Evolutionary conservation across 306 rosid species (phyloP), one percentile per base, ranked within the genome.

Genomic region (Sechiopsis laciniata): DNA sequence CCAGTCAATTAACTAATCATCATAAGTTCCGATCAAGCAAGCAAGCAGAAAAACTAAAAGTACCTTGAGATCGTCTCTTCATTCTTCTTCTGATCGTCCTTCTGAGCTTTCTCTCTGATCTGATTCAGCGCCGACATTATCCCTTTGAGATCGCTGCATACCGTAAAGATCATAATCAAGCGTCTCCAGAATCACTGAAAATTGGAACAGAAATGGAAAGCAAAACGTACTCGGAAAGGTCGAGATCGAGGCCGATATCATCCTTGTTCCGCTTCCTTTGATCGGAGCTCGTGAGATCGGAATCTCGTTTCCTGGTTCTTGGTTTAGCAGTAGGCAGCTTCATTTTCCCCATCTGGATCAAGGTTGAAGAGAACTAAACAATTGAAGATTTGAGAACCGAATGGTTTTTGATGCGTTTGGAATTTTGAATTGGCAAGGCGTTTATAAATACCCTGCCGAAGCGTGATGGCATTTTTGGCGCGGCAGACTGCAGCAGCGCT

Each of bases 21-120:
- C 11, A 70, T 14, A 51, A 16, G 24, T 53, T n/a, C 60, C 15
- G 16, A 75, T 65, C 19, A 45, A 65, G 7, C 26, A 42, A 64
- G 7, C 22, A 26, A 68, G 58, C 24, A 32, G 10, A 29, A 57
- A 70, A 46, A 68, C 42, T 50, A 9, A 14, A 46, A 61, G 59
- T 59, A 93, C 98, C 98, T 90, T 3, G 89, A 86, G 77, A 93
- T 93, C 3, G 98, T 93, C 79, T 93, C 97, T 78, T 90, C 97
- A 75, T 90, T 93, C 93, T 90, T 90, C 90, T 90, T 93, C 86
- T 85, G 93, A 54, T 88, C 97, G 61, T 93, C 98, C 82, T 87
- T 84, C 72, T 90, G 96, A 71, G 98, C 88, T 77, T 83, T 90
- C 76, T 89, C 97, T 81, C 82, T 81, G 72, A 93, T 90, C 80